Evolutionary conservation across 176 grass and related monocot genomes (phyloP).

Genomic region (Carex cristatella): DNA sequence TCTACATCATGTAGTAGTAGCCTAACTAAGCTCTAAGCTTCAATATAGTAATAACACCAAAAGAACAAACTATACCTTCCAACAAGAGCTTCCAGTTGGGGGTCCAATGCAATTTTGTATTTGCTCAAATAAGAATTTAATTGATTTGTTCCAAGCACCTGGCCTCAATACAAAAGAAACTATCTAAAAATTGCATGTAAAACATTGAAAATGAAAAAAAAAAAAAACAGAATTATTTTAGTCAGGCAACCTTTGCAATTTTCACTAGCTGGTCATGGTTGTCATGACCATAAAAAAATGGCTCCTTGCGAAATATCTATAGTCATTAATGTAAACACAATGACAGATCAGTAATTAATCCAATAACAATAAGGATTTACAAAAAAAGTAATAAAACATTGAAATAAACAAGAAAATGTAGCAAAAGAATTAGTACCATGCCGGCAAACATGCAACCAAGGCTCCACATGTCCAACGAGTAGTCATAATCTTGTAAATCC

Average conservation of each 20-base stretch:
- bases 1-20: conserved; percentile 1
- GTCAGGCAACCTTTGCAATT: conserved; percentile 67
- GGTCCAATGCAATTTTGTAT: conserved; percentile 81
- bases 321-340: conserved; percentile 29
- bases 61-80: conserved; percentile 52
- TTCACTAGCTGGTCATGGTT: conserved; percentile 98
- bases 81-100: conserved; percentile 93
- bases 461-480: conserved; percentile 92
- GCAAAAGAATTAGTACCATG: conserved; percentile 55
- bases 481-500: conserved; percentile 96
- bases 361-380: neutral
- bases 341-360: conserved; percentile 9
- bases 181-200: neutral
- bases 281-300: conserved; percentile 98
- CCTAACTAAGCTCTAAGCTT: neutral
- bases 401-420: neutral
- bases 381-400: conserved; percentile 15
- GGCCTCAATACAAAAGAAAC: conserved; percentile 1
- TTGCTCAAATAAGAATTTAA: conserved; percentile 90
- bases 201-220: neutral
- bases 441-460: conserved; percentile 99
- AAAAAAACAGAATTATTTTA: neutral
- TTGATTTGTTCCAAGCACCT: conserved; percentile 89
- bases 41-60: conserved; percentile 12
- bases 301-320: conserved; percentile 99